Evolutionary conservation across 345 rosid species (phyloP).

Genomic region (Triadica sebifera): DNA sequence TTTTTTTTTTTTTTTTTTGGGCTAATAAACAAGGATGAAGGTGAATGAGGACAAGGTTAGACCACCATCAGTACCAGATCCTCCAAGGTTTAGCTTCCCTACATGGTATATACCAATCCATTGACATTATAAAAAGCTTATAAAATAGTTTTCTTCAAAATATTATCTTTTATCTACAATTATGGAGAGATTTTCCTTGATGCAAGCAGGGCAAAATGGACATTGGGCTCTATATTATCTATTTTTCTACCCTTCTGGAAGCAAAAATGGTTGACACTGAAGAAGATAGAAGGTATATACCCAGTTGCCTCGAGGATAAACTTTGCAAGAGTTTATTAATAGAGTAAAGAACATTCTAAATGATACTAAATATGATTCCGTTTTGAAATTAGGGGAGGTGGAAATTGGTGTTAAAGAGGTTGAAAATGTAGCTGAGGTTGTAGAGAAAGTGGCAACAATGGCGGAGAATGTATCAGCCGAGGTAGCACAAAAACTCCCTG

Average conservation of each 20-base stretch:
- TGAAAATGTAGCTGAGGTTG: constrained; percentile 49
- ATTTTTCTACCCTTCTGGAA: constrained; percentile 55
- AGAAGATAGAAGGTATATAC: constrained; percentile 49
- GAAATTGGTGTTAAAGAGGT: constrained; percentile 48
- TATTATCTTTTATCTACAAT: no score
- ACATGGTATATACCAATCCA: constrained; percentile 33
- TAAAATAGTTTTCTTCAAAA: neutral
- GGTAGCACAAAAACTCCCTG: constrained; percentile 46
- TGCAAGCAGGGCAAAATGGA: constrained; percentile 59
- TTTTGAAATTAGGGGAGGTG: constrained; percentile 15
- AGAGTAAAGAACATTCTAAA: no score
- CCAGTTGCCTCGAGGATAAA: no score
- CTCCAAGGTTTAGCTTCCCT: constrained; percentile 34
- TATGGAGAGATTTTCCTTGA: neutral
- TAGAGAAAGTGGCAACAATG: constrained; percentile 32
- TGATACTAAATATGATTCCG: neutral
- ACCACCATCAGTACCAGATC: constrained; percentile 21
- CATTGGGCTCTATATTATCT: constrained; percentile 49
- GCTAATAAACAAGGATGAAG: constrained; percentile 4
- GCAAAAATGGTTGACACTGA: constrained; percentile 38
- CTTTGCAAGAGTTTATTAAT: no score
- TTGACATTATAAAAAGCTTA: neutral
- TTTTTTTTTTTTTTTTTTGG: neutral
- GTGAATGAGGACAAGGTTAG: constrained; percentile 12
- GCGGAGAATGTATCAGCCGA: constrained; percentile 26